Evolutionary conservation across 352 stramenopile genomes (phyloP).

Genomic region (Phytophthora cryptogea): DNA sequence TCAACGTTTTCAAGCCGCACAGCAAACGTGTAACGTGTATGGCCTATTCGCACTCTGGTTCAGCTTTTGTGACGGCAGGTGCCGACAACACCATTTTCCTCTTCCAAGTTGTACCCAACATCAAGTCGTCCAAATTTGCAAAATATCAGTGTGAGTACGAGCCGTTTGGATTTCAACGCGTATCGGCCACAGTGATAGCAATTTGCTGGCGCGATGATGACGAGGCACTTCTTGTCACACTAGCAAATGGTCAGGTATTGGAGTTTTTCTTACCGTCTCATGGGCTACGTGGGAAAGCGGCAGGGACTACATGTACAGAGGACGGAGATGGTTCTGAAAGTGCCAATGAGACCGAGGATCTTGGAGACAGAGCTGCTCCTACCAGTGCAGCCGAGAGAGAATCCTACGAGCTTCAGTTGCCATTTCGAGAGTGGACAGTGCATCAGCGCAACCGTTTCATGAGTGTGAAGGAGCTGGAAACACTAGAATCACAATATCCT

Average conservation of each 20-base stretch:
- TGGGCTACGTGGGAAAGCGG: constrained; percentile 17
- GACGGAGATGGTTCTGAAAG: constrained; percentile 3
- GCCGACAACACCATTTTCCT: constrained; percentile 89
- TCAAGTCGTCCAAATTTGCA: constrained; percentile 55
- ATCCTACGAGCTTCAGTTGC: constrained; percentile 62
- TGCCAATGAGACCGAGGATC: constrained; percentile 8
- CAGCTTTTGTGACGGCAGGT: constrained; percentile 70
- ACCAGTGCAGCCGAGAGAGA: constrained; percentile 31
- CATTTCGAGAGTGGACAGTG: constrained; percentile 43
- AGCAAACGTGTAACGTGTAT: constrained; percentile 68
- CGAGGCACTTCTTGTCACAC: constrained; percentile 69
- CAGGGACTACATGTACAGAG: constrained; percentile 9
- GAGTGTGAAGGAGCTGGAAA: constrained; percentile 55
- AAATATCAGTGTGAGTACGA: constrained; percentile 67
- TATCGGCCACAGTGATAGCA: constrained; percentile 33
- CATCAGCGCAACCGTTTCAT: constrained; percentile 53
- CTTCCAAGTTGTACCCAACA: constrained; percentile 64
- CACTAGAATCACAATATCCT: constrained; percentile 47
- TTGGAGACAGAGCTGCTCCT: not conserved
- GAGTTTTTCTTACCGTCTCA: constrained; percentile 64
- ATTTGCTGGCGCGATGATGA: constrained; percentile 78
- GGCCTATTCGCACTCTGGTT: constrained; percentile 68
- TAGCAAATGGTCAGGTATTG: constrained; percentile 56
- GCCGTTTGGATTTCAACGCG: constrained; percentile 76
- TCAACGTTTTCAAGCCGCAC: constrained; percentile 91